Base-by-base conservation (phyloP, 768 basidiomycete species). In the Trametes meyenii region DNA sequence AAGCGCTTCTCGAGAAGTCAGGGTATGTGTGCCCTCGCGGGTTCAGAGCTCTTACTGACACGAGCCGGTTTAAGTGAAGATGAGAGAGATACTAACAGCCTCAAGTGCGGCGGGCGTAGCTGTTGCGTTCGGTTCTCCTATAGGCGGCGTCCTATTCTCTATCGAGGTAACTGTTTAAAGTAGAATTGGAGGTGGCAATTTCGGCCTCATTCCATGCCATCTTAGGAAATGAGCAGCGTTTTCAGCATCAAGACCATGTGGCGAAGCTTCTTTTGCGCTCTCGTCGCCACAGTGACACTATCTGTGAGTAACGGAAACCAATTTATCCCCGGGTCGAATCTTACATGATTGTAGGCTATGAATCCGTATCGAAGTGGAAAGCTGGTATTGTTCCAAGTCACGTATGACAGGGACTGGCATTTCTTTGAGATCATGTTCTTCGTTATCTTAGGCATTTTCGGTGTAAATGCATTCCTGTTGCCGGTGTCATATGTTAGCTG, bases 241-340 rank as follows among this genome's bases (percentile, higher is more conserved):
- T 98, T 98, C 74, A 96, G 91, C 59, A 96, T 96, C 76, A 90
- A 94, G 74, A 98, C 96, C 5, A 97, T 98, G 94, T 98, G 96
- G 96, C 82, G 89, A 69, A 96, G 93, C 71, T 97, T 98, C 74
- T 89, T 98, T 71, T 98, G 97, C 73, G 97, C 97, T 36, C 81
- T 99, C 49, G 90, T 98, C 49, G 97, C 97, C 14, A 98, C 96
- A 0, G 92, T 98, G 67, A 96, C 96, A 0, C 79, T 99, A 35
- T 91, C 96, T 35, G 96, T 97, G 62, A 68, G 94, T 83, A 5
- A 33, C 13, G 6, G 1, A 12, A 16, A 8, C 17, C 5, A 48
- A 2, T 23, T 44, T 13, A 3, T 19, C 6, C 7, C 1, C 2
- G 17, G 5, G 10, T 10, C 43, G 13, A n/a, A 1, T 26, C 29